These are phyloP conservation scores for Trichosporon coremiiforme DNA, from an alignment of 1,284 basidiomycete genomes.

Conservation along the genomic window DNA sequence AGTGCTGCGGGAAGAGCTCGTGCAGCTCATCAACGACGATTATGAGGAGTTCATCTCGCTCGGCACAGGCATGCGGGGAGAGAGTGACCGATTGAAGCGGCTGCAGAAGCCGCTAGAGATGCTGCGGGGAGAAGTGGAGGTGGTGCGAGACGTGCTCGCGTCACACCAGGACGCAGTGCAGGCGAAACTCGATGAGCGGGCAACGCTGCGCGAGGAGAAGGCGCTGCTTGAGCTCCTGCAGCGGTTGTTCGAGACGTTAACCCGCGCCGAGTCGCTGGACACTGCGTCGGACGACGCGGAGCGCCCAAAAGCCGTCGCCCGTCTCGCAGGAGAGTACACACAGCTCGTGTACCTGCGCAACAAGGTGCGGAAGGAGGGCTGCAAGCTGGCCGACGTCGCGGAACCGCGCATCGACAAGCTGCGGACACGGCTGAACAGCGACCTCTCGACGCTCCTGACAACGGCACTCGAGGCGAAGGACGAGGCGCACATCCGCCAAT, in stretches of 20 bases:
- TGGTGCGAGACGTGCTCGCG: constrained; percentile 49
- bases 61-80: constrained; percentile 82
- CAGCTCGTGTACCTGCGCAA: constrained; percentile 85
- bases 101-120: constrained; percentile 67
- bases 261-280: constrained; percentile 80
- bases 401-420: constrained; percentile 74
- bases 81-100: constrained; percentile 70
- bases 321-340: constrained; percentile 85
- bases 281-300: constrained; percentile 34
- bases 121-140: constrained; percentile 67
- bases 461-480: constrained; percentile 57
- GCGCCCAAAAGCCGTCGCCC: constrained; percentile 70
- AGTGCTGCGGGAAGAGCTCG: constrained; percentile 83
- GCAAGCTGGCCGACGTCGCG: constrained; percentile 75
- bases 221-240: constrained; percentile 78
- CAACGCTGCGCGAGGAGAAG: constrained; percentile 80
- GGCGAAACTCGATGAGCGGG: constrained; percentile 71
- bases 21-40: constrained; percentile 93
- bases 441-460: constrained; percentile 77
- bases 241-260: constrained; percentile 83
- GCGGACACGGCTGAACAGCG: constrained; percentile 76
- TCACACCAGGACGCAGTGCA: constrained; percentile 70
- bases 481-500: constrained; percentile 67
- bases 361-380: constrained; percentile 74
- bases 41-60: constrained; percentile 97